Evolutionary conservation across 106 monocot genomes (phyloP).

Genomic region (Dendrobium huoshanense): DNA sequence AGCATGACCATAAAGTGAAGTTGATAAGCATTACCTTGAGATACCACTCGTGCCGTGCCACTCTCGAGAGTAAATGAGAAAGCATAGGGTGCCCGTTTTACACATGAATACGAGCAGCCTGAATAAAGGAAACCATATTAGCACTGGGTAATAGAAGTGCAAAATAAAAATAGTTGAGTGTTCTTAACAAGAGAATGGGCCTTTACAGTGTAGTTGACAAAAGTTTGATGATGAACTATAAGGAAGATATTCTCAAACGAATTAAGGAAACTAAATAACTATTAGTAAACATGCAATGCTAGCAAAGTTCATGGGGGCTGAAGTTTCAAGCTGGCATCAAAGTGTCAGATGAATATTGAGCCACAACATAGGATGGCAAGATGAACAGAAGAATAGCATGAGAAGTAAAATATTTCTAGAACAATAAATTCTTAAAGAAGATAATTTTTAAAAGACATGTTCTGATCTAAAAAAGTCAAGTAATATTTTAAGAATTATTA

Average conservation of each 20-base stretch:
- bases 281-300: no score
- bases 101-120: conserved; percentile 94
- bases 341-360: no score
- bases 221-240: no score
- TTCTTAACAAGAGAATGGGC: background rate
- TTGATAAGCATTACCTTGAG: conserved; percentile 47
- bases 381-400: no score
- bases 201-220: background rate
- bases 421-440: no score
- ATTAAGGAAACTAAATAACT: background rate
- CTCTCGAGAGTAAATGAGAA: conserved; percentile 60
- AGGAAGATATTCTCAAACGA: background rate
- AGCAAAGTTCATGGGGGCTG: no score
- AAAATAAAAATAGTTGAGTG: background rate
- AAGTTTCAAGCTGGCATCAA: no score
- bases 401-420: no score
- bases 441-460: no score
- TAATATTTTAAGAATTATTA: no score
- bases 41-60: conserved; percentile 66
- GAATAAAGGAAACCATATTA: background rate
- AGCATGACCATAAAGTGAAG: background rate
- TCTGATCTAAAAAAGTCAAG: no score
- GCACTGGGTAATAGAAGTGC: background rate
- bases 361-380: no score
- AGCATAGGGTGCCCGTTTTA: conserved; percentile 70